Base-by-base conservation (phyloP, 768 basidiomycete genomes). In the Collybia nuda region DNA sequence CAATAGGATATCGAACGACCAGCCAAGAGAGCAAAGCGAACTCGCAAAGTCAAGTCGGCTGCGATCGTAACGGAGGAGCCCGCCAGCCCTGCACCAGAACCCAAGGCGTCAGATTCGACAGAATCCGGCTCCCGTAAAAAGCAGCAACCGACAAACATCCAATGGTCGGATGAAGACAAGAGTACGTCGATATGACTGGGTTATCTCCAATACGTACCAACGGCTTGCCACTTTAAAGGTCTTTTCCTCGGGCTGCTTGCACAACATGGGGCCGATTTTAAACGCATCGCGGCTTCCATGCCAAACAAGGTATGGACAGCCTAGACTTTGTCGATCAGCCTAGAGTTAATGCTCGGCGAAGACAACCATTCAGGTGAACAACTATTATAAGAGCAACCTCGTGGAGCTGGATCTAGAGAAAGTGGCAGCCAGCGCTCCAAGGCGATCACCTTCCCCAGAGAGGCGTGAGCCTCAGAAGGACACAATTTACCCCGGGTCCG, bases 121-220 rank as follows among this genome's bases (percentile, higher is more conserved):
- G 61, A 62, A 51, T 48, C 47, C 55, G 47, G 56, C 62, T 6
- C 61, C 72, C 41, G 72, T 48, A 59, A 56, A 52, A 64, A 52
- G 57, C 52, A 37, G 12, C 49, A 50, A 28, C 35, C 52, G 44
- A 38, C 59, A n/a, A 52, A 62, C 23, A 68, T 64, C 35, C 76
- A 77, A 42, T 89, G 88, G 86, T 80, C 82, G 2, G 79, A 81
- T 7, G 80, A 82, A 29, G 88, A 91, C 58, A 84, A 82, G 71
- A 74, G 83, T 83, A 50, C 58, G 76, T 66, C 14, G 26, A 44
- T 39, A 19, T 32, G 14, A 32, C 32, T 32, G 32, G 32, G 12
- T 32, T 32, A 4, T 32, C 32, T 32, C 32, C 32, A 32, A 32
- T 52, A 21, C 46, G 23, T 32, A 36, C 37, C 29, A 35, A 44